phyloP scores from a whole-genome alignment of 116 monocot genomes.

The Iris pallida region DNA sequence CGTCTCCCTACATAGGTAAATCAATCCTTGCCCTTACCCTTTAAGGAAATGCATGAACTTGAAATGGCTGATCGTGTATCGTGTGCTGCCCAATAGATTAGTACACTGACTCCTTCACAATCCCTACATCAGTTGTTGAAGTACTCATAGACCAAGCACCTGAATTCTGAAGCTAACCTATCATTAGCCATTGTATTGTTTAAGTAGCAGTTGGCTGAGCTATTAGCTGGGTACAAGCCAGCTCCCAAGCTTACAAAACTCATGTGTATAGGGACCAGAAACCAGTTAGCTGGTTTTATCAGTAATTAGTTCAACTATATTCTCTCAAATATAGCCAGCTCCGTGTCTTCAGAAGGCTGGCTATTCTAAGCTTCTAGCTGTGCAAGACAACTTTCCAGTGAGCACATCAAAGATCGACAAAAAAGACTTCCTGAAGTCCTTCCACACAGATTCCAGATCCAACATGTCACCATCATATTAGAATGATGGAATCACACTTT shows the following conservation, averaged over 20 bases:
- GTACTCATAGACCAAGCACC: slow-evolving; percentile 19
- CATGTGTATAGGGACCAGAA: not conserved
- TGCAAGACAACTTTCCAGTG: not conserved
- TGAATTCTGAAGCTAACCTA: slow-evolving; percentile 3
- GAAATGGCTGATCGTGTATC: slow-evolving; percentile 26
- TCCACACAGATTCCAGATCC: slow-evolving; percentile 17
- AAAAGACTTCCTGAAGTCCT: slow-evolving; percentile 7
- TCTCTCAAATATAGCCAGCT: not conserved
- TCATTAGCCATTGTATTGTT: not conserved
- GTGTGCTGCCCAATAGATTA: slow-evolving; percentile 32
- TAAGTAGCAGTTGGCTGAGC: not conserved
- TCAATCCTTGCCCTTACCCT: not conserved
- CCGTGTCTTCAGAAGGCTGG: not conserved
- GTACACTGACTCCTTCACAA: slow-evolving; percentile 17
- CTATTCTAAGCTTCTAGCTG: not conserved
- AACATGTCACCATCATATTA: not conserved
- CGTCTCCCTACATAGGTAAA: not conserved
- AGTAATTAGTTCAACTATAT: not conserved
- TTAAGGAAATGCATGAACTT: not conserved
- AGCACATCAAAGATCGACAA: not conserved
- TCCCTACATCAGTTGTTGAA: slow-evolving; percentile 4
- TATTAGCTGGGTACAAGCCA: slow-evolving; percentile 6
- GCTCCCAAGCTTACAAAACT: slow-evolving; percentile 1
- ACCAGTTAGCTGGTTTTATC: not conserved
- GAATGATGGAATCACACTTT: too few relatives aligned